Evolutionary conservation across 768 basidiomycete species (phyloP).

Genomic region (Hypholoma fasciculare): DNA sequence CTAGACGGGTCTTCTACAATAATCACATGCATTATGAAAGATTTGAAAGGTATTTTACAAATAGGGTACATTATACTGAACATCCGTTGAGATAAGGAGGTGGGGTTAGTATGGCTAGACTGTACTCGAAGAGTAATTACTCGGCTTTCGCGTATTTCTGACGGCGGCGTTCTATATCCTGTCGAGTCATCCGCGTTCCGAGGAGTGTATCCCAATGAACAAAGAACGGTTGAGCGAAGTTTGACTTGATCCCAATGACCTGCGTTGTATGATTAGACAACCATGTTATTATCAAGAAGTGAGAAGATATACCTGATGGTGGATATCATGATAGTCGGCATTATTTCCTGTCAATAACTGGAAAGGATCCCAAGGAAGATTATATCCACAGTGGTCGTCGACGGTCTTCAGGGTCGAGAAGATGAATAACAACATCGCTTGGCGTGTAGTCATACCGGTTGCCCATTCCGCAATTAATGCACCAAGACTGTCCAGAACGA

Average conservation of each 20-base stretch:
- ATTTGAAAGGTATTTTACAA: constrained; percentile 1
- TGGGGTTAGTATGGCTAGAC: not conserved
- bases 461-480: constrained; percentile 73
- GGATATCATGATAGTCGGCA: constrained; percentile 97
- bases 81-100: not conserved
- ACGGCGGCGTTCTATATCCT: constrained; percentile 58
- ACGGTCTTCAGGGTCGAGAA: constrained; percentile 91
- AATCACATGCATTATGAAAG: not conserved
- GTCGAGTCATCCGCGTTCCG: constrained; percentile 80
- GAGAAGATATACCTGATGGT: constrained; percentile 73
- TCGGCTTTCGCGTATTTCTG: constrained; percentile 28
- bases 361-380: constrained; percentile 87
- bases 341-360: constrained; percentile 87
- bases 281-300: not conserved
- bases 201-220: constrained; percentile 89
- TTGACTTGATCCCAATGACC: constrained; percentile 88
- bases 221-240: constrained; percentile 96
- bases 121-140: not conserved
- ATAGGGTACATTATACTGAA: constrained; percentile 6
- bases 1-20: not conserved
- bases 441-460: constrained; percentile 72
- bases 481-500: constrained; percentile 84
- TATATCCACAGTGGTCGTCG: constrained; percentile 94
- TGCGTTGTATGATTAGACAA: constrained; percentile 20
- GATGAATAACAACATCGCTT: constrained; percentile 80